Evolutionary conservation across 306 rosid species (phyloP).

Genomic region (Medicago ruthenica): DNA sequence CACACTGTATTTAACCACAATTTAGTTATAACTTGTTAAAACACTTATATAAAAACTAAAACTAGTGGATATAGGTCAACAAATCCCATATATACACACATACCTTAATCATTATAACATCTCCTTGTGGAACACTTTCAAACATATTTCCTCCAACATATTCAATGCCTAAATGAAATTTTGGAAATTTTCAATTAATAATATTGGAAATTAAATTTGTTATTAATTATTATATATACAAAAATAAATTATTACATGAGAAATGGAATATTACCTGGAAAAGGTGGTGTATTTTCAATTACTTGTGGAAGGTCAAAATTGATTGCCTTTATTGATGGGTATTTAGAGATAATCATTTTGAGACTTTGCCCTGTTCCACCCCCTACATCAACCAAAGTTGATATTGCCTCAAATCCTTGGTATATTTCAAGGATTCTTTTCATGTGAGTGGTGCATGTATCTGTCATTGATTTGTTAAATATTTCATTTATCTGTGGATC

Average conservation of each 20-base stretch:
- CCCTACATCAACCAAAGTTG: slow-evolving; percentile 47
- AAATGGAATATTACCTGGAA: slow-evolving; percentile 24
- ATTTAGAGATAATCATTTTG: slow-evolving; percentile 42
- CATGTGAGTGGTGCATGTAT: slow-evolving; percentile 11
- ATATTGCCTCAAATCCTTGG: slow-evolving; percentile 44
- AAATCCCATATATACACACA: neutral
- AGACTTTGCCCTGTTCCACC: slow-evolving; percentile 50
- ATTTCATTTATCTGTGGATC: slow-evolving; percentile 17
- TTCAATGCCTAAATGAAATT: slow-evolving; percentile 33
- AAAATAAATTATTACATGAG: too few relatives aligned
- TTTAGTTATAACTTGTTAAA: too few relatives aligned
- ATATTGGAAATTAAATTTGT: too few relatives aligned
- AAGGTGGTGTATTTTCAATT: slow-evolving; percentile 23
- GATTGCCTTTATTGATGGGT: slow-evolving; percentile 48
- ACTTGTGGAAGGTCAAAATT: slow-evolving; percentile 55
- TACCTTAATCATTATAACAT: slow-evolving; percentile 47
- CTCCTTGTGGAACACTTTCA: slow-evolving; percentile 43
- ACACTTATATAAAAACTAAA: too few relatives aligned
- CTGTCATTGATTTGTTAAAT: slow-evolving; percentile 43
- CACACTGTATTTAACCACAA: too few relatives aligned
- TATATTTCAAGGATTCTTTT: slow-evolving; percentile 42
- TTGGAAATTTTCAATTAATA: neutral
- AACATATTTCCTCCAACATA: slow-evolving; percentile 49
- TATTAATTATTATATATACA: too few relatives aligned
- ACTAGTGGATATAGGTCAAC: too few relatives aligned